Conservation (phyloP, 1,284 basidiomycete species). For the Austroboletus niveus region DNA sequence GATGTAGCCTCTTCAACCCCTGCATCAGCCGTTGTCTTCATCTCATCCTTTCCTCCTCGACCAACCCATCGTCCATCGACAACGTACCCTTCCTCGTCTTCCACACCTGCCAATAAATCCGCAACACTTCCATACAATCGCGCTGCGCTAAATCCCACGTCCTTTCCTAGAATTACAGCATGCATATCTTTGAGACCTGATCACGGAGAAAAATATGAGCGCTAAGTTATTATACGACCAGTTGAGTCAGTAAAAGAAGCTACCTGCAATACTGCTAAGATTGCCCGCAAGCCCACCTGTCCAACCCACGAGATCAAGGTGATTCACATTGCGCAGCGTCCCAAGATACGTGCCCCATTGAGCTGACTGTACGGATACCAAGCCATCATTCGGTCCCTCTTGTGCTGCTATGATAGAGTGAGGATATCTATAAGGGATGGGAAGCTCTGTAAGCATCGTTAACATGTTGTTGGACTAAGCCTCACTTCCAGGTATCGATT, state of each 20-base stretch:
- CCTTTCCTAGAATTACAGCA: conserved; percentile 83
- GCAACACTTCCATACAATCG: conserved; percentile 86
- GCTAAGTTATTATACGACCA: not conserved
- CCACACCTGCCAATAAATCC: conserved; percentile 68
- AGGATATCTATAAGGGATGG: conserved; percentile 52
- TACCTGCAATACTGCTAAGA: conserved; percentile 51
- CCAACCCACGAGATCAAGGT: conserved; percentile 88
- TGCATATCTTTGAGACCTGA: conserved; percentile 43
- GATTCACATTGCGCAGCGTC: conserved; percentile 87
- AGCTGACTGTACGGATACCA: conserved; percentile 81
- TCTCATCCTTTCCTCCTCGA: conserved; percentile 14
- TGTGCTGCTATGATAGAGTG: conserved; percentile 83
- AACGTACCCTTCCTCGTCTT: conserved; percentile 46
- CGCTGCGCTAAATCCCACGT: conserved; percentile 85
- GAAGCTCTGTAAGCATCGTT: not conserved
- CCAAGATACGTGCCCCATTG: conserved; percentile 89
- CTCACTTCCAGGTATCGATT: conserved; percentile 83
- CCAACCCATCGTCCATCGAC: conserved; percentile 24
- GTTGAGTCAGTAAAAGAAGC: not conserved
- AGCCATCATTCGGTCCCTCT: conserved; percentile 91
- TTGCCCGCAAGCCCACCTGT: conserved; percentile 66
- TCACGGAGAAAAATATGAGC: not conserved
- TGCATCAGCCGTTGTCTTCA: conserved; percentile 4
- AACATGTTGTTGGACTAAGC: not conserved
- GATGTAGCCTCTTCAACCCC: conserved; percentile 2